Conservation (phyloP, 805 yeast genomes). For the Saturnispora serradocipensis region DNA sequence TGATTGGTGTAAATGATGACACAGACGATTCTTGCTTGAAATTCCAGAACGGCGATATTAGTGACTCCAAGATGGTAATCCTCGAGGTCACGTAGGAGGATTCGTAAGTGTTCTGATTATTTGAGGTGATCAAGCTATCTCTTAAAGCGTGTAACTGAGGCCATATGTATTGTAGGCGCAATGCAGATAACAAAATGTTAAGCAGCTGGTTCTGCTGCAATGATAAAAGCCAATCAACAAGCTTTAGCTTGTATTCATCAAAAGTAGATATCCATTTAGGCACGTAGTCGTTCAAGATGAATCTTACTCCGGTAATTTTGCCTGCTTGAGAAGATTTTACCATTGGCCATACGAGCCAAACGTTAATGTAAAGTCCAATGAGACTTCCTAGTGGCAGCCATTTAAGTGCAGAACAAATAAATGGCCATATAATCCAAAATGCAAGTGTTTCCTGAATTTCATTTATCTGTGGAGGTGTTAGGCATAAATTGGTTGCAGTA, state of each 20-base stretch:
- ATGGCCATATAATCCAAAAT: slow-evolving; percentile 60
- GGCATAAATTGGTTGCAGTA: background rate
- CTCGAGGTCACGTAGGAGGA: background rate
- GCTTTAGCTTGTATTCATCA: background rate
- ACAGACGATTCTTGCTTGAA: background rate
- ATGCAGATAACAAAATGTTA: background rate
- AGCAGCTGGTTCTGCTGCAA: background rate
- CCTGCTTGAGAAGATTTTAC: slow-evolving; percentile 11
- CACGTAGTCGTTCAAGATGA: slow-evolving; percentile 3
- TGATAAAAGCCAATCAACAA: background rate
- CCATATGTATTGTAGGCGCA: background rate
- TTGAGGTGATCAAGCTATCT: background rate
- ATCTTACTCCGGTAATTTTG: slow-evolving; percentile 4
- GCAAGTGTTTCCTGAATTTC: slow-evolving; percentile 36
- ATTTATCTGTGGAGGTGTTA: background rate
- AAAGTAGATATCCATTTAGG: background rate
- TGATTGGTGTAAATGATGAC: background rate
- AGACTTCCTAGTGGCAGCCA: slow-evolving; percentile 44
- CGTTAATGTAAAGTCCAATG: slow-evolving; percentile 36
- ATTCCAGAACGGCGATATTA: background rate
- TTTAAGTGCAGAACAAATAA: slow-evolving; percentile 13
- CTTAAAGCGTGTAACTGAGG: background rate
- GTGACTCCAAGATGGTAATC: background rate
- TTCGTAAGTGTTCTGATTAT: background rate
- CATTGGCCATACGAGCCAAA: slow-evolving; percentile 54